phyloP scores from a whole-genome alignment of 2,329 filamentous ascomycete genomes.

The Pseudogymnoascus verrucosus region DNA sequence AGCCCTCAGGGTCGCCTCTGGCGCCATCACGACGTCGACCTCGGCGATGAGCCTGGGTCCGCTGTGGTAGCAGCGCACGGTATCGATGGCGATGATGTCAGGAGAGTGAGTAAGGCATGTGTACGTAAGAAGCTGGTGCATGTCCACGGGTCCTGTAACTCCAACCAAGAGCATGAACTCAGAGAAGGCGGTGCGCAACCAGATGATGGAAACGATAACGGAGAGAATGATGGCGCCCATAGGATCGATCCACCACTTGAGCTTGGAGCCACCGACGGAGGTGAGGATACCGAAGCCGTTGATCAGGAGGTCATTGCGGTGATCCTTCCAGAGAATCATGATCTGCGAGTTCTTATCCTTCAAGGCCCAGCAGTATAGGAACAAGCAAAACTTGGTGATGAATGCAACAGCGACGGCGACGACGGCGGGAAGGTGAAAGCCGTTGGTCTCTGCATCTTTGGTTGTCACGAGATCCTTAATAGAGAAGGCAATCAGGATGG shows the following conservation, averaged over 20 bases:
- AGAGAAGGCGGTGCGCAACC: conserved; percentile 75
- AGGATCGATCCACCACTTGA: conserved; percentile 92
- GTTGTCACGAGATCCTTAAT: conserved; percentile 57
- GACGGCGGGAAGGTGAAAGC: conserved; percentile 74
- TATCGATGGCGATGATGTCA: conserved; percentile 78
- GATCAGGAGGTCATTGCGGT: conserved; percentile 94
- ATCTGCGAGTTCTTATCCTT: conserved; percentile 89
- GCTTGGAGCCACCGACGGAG: conserved; percentile 80
- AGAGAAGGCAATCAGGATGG: conserved; percentile 88
- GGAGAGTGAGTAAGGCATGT: conserved; percentile 89
- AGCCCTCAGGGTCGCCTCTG: conserved; percentile 59
- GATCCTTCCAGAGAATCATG: conserved; percentile 90
- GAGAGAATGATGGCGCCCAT: conserved; percentile 82
- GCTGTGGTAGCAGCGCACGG: conserved; percentile 86
- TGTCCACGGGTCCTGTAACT: conserved; percentile 75
- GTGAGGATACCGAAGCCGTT: conserved; percentile 91
- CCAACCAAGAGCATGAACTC: conserved; percentile 92
- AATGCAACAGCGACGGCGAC: conserved; percentile 82
- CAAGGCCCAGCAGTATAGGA: conserved; percentile 86
- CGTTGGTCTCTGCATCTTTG: conserved; percentile 42
- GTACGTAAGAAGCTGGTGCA: conserved; percentile 91
- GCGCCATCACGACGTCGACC: conserved; percentile 92
- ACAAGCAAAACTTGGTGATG: conserved; percentile 70
- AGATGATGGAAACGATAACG: conserved; percentile 66
- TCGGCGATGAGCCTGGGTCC: conserved; percentile 86